Evolutionary conservation across 2,329 filamentous ascomycete species (phyloP).

Genomic region (Conoideocrella luteorostrata): DNA sequence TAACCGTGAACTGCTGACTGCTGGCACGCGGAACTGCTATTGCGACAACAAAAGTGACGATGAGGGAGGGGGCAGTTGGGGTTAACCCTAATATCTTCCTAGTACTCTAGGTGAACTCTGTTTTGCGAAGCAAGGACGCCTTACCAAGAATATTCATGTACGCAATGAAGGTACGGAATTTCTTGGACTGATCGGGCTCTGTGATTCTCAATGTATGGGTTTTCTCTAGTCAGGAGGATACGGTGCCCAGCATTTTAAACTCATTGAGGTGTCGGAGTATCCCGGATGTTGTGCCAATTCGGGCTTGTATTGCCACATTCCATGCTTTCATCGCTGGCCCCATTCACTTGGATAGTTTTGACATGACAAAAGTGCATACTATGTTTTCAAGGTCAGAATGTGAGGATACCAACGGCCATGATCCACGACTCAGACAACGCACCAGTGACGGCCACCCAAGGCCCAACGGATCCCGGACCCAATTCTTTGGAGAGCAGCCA

Average conservation of each 20-base stretch:
- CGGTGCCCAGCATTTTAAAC: constrained; percentile 26
- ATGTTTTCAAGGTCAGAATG: no score
- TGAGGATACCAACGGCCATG: no score
- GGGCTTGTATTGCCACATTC: constrained; percentile 22
- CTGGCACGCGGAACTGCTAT: constrained; percentile 5
- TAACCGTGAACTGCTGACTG: neutral
- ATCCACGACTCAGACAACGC: no score
- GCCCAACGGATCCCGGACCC: no score
- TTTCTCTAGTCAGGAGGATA: constrained; percentile 10
- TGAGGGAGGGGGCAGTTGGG: constrained; percentile 10
- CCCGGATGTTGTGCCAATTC: constrained; percentile 20
- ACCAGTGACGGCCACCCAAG: no score
- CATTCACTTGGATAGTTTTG: no score
- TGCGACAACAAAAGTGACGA: constrained; percentile 17
- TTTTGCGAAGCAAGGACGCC: constrained; percentile 5
- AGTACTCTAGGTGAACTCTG: neutral
- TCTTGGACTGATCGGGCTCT: constrained; percentile 16
- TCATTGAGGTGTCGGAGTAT: constrained; percentile 25
- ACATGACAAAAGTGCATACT: no score
- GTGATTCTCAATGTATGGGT: constrained; percentile 14
- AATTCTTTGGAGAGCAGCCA: no score
- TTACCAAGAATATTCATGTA: constrained; percentile 16
- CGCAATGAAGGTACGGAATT: constrained; percentile 15
- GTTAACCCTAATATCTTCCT: constrained; percentile 1
- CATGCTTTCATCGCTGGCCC: constrained; percentile 15